A percentile compares a stretch with the other conserved stretches of the same genome.
These are phyloP conservation scores for Cercophora scortea DNA, from an alignment of 495 filamentous ascomycete genomes.

Conservation along the genomic window DNA sequence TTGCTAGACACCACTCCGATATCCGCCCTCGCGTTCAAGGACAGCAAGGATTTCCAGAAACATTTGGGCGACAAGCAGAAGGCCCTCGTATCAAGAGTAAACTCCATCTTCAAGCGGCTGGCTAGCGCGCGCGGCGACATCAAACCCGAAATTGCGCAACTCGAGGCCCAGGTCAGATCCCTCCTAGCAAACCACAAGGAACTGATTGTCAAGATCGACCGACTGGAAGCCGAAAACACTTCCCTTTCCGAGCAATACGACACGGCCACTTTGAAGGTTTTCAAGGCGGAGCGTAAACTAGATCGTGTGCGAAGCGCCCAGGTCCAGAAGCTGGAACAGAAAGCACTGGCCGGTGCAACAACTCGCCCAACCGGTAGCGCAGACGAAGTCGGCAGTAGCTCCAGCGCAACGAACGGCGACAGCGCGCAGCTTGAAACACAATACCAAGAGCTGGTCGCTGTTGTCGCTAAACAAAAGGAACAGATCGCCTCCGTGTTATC, in stretches of 20 bases:
- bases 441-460: slow-evolving; percentile 63
- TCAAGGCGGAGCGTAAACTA: slow-evolving; percentile 89
- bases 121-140: slow-evolving; percentile 31
- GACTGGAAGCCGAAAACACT: slow-evolving; percentile 69
- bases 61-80: slow-evolving; percentile 59
- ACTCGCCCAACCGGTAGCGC: slow-evolving; percentile 40
- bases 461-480: slow-evolving; percentile 74
- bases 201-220: slow-evolving; percentile 66
- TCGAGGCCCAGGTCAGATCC: slow-evolving; percentile 65
- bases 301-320: slow-evolving; percentile 80
- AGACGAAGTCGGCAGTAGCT: slow-evolving; percentile 49
- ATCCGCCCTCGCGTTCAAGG: slow-evolving; percentile 55
- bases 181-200: slow-evolving; percentile 77
- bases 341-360: slow-evolving; percentile 60
- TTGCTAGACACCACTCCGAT: slow-evolving; percentile 40
- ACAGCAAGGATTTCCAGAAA: slow-evolving; percentile 63
- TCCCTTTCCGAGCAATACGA: slow-evolving; percentile 76
- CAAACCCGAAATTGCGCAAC: slow-evolving; percentile 57
- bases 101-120: slow-evolving; percentile 35
- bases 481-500: slow-evolving; percentile 70
- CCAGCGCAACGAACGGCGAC: slow-evolving; percentile 50
- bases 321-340: slow-evolving; percentile 86
- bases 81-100: slow-evolving; percentile 34
- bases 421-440: slow-evolving; percentile 52
- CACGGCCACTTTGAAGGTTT: slow-evolving; percentile 77